Base-by-base conservation (phyloP, 1,284 basidiomycete species). In the Omphalotus olearius region DNA sequence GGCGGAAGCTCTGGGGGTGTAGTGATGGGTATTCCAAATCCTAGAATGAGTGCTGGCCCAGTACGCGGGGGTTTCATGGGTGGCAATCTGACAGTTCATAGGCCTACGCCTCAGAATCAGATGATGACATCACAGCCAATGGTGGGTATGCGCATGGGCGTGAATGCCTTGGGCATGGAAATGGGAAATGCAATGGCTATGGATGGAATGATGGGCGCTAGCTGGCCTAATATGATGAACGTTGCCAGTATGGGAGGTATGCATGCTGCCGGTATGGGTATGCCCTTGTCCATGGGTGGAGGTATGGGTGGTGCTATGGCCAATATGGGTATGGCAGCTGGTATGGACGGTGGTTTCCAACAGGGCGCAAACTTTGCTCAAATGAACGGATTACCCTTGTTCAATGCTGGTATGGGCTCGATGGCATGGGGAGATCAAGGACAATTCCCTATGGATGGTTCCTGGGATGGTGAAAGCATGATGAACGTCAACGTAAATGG, bases 91-190 rank as follows among this genome's bases (percentile, higher is more conserved):
- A 55, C 53, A 45, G 46, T 36, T 44, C 30, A 33, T 13, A 44
- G 50, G 45, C 26, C 59, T 50, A 53, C 57, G 18, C 54, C 62
- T 16, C 70, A 66, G 52, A 73, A 71, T 56, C 68, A 69, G 48
- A 74, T 81, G 70, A 72, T 80, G 49, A 74, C 74, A 16, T 74
- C 80, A 68, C 69, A 76, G 66, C 69, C 68, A 14, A 66, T 65
- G 58, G 40, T 58, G 60, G 56, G 51, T 41, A 68, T 70, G 62
- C 66, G 65, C 18, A 64, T 67, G 56, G 47, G 49, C 20, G 63
- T 67, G 56, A 55, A 52, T 28, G 37, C 28, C 9, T 25, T 60
- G 51, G 60, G 58, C 30, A 59, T 60, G 56, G 58, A 56, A 4
- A 62, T 66, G 60, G 64, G 61, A 40, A 67, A 44, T 56, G 59